phyloP scores from a whole-genome alignment of 768 basidiomycete species.

The Phylloporus arenicola region DNA sequence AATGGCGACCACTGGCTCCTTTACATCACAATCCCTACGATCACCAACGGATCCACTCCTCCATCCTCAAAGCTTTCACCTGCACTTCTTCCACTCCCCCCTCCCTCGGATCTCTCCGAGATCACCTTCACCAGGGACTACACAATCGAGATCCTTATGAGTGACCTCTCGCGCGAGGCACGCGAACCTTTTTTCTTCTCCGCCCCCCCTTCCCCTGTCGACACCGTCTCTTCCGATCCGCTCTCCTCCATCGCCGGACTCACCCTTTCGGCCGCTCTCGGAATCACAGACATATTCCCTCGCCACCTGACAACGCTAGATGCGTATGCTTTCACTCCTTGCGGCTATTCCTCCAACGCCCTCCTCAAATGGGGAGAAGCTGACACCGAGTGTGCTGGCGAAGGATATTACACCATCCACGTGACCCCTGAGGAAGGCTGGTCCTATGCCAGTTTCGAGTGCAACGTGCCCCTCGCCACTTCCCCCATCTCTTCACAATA shows the following conservation, averaged over 20 bases:
- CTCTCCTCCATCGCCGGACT: conserved; percentile 25
- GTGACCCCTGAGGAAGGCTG: conserved; percentile 97
- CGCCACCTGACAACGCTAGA: conserved; percentile 76
- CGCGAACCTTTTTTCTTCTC: conserved; percentile 70
- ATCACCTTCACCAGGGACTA: conserved; percentile 54
- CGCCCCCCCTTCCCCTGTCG: conserved; percentile 39
- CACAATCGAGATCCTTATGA: conserved; percentile 99
- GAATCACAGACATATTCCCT: conserved; percentile 81
- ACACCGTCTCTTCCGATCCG: conserved; percentile 42
- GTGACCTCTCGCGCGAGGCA: conserved; percentile 71
- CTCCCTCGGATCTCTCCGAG: conserved; percentile 11
- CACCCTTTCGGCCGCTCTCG: conserved; percentile 61
- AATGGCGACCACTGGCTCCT: conserved; percentile 99
- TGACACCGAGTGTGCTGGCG: conserved; percentile 38
- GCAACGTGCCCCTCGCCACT: conserved; percentile 75
- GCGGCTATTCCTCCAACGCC: conserved; percentile 94
- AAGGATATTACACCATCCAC: conserved; percentile 97
- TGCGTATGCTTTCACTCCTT: conserved; percentile 90
- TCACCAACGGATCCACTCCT: conserved; percentile 22
- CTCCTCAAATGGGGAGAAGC: conserved; percentile 58
- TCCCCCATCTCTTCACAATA: conserved; percentile 26
- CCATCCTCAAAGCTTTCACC: conserved; percentile 12
- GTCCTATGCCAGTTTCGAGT: conserved; percentile 99
- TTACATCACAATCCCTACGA: conserved; percentile 72
- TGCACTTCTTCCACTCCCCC: conserved; percentile 11